Evolutionary conservation across 2,329 filamentous ascomycete genomes (phyloP), one percentile per base, ranked within the genome.

Genomic region (Fusarium staphyleae): DNA sequence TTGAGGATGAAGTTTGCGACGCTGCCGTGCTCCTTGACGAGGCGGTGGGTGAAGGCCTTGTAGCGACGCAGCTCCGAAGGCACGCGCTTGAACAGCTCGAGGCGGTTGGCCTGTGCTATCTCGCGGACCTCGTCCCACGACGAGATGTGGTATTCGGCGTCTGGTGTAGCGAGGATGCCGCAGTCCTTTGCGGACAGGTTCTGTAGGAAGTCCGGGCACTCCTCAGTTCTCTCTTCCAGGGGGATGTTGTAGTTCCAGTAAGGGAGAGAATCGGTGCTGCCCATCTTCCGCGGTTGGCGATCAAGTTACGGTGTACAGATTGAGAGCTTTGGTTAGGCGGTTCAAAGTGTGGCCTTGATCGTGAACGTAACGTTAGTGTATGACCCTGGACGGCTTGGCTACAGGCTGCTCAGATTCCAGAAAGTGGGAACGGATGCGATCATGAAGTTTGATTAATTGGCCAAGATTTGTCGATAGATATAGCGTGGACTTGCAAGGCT

Each of bases 191-290:
- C 75, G 42, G 78, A 81, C 48, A 88, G 75, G 60, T 83, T 78
- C 43, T 69, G 73, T 30, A 97, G 82, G 69, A 85, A 95, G 5
- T 82, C 79, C 0, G 93, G 93, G 68, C 92, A 96, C 46, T 86
- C 78, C 3, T 73, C 65, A 0, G 87, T 85, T 70, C 87, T 84
- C 58, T 87, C 75, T 19, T 78, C 70, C 29, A 77, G 74, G 0
- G 89, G 85, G 13, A 96, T 76, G 72, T 96, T 96, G 73, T 89
- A 81, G 58, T 93, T 88, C 92, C 92, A 96, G 77, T 88, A 96
- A 0, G 88, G 87, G 11, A 74, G 54, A 52, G 67, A 72, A 28
- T 52, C 48, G 32, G 59, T 49, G 41, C 65, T 59, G 30, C 76
- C 76, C 77, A 80, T 79, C 9, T 64, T 51, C 19, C 36, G 22